Conservation (phyloP, 2,329 filamentous ascomycete species). For the Metarhizium humberi region DNA sequence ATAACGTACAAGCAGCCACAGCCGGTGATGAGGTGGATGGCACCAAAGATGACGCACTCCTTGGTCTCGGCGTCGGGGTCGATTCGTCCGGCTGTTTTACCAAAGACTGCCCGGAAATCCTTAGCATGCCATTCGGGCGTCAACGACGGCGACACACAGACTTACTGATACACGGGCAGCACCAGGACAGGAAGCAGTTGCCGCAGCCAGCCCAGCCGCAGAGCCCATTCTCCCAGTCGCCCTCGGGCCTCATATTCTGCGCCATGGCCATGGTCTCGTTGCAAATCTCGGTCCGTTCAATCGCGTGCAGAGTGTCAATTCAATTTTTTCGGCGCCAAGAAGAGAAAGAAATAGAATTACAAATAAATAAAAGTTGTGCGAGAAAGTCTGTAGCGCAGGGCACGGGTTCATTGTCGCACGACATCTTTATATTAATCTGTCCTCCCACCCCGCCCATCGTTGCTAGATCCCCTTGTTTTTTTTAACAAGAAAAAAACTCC, state of each 20-base stretch:
- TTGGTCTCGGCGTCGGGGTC: conserved; percentile 28
- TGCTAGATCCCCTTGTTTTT: too few relatives aligned
- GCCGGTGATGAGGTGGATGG: conserved; percentile 28
- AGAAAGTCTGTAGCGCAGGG: not conserved
- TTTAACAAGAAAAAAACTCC: too few relatives aligned
- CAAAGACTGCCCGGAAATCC: conserved; percentile 23
- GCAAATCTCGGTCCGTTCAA: too few relatives aligned
- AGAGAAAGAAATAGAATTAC: too few relatives aligned
- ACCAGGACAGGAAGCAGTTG: conserved; percentile 28
- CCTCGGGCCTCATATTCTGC: not conserved
- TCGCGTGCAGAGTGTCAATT: too few relatives aligned
- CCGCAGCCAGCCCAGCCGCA: conserved; percentile 25
- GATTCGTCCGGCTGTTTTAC: conserved; percentile 33
- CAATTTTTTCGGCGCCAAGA: not conserved
- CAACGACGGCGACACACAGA: conserved; percentile 4
- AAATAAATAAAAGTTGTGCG: not conserved
- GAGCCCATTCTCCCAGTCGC: conserved; percentile 27
- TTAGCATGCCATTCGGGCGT: not conserved
- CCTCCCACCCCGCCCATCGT: too few relatives aligned
- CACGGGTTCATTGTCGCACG: not conserved
- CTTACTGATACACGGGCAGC: conserved; percentile 34
- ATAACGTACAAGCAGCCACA: conserved; percentile 32
- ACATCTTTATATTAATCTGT: too few relatives aligned
- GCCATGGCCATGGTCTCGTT: not conserved
- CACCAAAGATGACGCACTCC: conserved; percentile 31